Evolutionary conservation across 495 filamentous ascomycete genomes (phyloP), one percentile per base, ranked within the genome.

Genomic region (Penicillium flavigenum): DNA sequence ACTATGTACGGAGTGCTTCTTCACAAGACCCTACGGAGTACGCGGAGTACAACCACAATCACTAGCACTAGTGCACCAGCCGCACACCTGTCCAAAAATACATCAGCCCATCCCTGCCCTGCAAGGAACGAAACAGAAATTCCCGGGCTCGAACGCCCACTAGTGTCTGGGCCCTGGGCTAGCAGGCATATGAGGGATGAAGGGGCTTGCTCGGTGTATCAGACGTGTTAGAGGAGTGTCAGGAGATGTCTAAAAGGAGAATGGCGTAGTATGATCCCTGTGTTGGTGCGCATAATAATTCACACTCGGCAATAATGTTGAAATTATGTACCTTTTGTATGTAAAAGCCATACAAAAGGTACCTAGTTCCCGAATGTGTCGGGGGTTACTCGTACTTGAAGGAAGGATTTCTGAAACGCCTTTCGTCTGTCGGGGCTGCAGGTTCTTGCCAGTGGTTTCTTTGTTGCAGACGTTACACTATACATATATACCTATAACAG

Each of bases 121-220:
- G 50, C 42, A 41, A 9, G 54, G 54, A 57, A 60, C 53, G 36
- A 60, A 45, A 20, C 20, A 12, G n/a, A 43, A 54, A 60, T 53
- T 53, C 34, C 46, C 60, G 51, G 50, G 20, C 8, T 3, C 6
- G 6, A 48, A 24, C 32, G 32, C 47, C 49, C 44, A 27, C 58
- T 49, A 47, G 51, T 43, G 24, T 26, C 49, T 27, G 16, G 34
- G 31, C 6, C 31, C 19, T 38, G 9, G 17, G 3, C 16, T 9
- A 17, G n/a, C 36, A 10, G 24, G 9, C 0, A 17, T 47, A 47
- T 16, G 22, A 17, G 22, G 20, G 44, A 12, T 17, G n/a, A 31
- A 11, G 26, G 11, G 10, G 10, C n/a, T 19, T 17, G 3, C 8
- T 11, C 1, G 27, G 27, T 6, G 45, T 47, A 11, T 31, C 45